A percentile compares a stretch with the other conserved stretches of the same genome.
Evolutionary conservation across 2,329 filamentous ascomycete genomes (phyloP).

Genomic region (Penicillium polonicum): DNA sequence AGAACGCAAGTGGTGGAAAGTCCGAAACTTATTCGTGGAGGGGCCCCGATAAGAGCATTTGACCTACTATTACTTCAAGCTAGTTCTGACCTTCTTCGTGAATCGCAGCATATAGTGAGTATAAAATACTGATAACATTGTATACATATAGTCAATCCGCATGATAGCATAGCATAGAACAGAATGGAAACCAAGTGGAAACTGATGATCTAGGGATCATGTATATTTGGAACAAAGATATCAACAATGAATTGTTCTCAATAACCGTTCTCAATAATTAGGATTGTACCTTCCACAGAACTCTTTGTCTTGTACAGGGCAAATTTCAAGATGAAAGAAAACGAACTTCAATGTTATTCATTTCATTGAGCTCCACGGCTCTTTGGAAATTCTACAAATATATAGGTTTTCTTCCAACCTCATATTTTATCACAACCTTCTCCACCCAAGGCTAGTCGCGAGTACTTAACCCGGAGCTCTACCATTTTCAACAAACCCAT

Average conservation of each 20-base stretch:
- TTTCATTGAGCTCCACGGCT: neutral
- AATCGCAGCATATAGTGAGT: neutral
- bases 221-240: neutral
- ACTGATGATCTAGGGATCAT: neutral
- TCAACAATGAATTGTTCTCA: neutral
- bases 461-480: neutral
- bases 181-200: neutral
- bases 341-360: neutral
- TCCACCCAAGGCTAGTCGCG: neutral
- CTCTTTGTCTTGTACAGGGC: neutral
- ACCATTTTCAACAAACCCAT: neutral
- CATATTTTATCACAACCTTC: neutral
- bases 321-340: neutral
- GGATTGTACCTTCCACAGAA: neutral
- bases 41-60: too few relatives aligned
- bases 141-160: neutral
- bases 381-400: neutral
- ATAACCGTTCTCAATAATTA: neutral
- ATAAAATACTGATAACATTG: neutral
- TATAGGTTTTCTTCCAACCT: neutral
- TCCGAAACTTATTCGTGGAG: too few relatives aligned
- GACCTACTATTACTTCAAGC: neutral
- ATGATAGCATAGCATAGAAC: neutral
- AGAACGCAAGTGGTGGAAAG: too few relatives aligned
- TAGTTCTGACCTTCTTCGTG: neutral